Evolutionary conservation across 2,329 filamentous ascomycete species (phyloP), one percentile per base, ranked within the genome.

Genomic region (Ophiosphaerella korrae): DNA sequence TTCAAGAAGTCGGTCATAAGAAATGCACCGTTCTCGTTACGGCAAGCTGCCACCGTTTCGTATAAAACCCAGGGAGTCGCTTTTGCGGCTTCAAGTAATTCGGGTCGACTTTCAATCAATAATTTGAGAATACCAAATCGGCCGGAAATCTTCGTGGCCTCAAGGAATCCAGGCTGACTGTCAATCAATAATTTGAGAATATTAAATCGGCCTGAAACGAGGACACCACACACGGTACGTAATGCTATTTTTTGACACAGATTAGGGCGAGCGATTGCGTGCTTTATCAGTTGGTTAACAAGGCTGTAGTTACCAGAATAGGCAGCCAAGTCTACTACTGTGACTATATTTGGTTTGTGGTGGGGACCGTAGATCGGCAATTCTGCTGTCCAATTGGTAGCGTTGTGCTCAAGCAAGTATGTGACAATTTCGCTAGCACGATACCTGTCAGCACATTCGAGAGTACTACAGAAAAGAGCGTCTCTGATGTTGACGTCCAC

Each of bases 51-150:
- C 2, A 45, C 45, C 35, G 42, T 29, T 40, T 55, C 48, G 5
- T 46, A 36, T 1, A 52, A n/a, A 12, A 46, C 18, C 45, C 48
- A 55, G n/a, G 53, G 48, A 11, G 31, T 24, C 6, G 3, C 5
- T 9, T 37, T 44, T 1, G 45, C 32, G 12, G 13, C 14, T 1
- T 36, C 29, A 2, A 38, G 16, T 12, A 51, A 16, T 13, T 31
- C 13, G 2, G 39, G 47, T 8, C 12, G 11, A 13, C 18, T 14
- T 14, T 42, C 21, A 6, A 48, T 13, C 11, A 53, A 14, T 12
- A 42, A 11, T 14, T 42, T 14, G n/a, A n/a, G n/a, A n/a, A n/a
- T n/a, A n/a, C n/a, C n/a, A n/a, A n/a, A n/a, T n/a, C n/a, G n/a
- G n/a, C n/a, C 7, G 49, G n/a, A 24, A 38, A 2, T 1, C 46